Evolutionary conservation across 805 yeast genomes (phyloP), one percentile per base, ranked within the genome.

Genomic region (Kazachstania martiniae): DNA sequence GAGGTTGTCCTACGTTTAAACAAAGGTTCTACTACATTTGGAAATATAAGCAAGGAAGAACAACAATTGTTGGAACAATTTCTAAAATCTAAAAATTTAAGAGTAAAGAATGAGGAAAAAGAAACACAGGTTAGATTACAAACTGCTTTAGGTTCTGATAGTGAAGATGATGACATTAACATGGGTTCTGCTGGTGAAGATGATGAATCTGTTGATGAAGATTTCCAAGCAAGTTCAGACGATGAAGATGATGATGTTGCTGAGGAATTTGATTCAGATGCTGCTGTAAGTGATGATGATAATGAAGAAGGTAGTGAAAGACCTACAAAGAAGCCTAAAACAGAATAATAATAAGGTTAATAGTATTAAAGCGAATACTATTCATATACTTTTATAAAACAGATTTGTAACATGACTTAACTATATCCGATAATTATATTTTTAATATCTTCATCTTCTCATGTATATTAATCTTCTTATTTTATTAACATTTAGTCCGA

Each of bases 1-100:
- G 91, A 89, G 44, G 73, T 91, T 32, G 66, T 66, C 18, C 62
- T 87, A 36, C 70, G 78, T 41, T 70, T 74, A 25, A 76, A 79
- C 26, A 65, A 68, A 28, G 77, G 74, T 32, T 66, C 83, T 12
- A 91, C 87, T 44, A 75, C 76, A 25, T 89, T 91, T 58, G 93
- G 94, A 42, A 84, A 83, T 49, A 81, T 91, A 44, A 78, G 78
- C 40, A 74, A 85, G 54, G 95, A 84, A 41, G 98, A 91, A 52
- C 97, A 87, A 57, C 74, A 70, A 31, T 61, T 72, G 2, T 65
- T 91, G 38, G 94, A 89, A 53, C 66, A 66, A 27, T 91, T 68
- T 64, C 72, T 89, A 58, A 70, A 70, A 45, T 74, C 79, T 30
- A 86, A 84, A 67, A 81, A 80, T 35, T 61, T 91, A 38, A 67